Evolutionary conservation across 1,139 yeast genomes (phyloP), one percentile per base, ranked within the genome.

Genomic region (Kodamaea plutei): DNA sequence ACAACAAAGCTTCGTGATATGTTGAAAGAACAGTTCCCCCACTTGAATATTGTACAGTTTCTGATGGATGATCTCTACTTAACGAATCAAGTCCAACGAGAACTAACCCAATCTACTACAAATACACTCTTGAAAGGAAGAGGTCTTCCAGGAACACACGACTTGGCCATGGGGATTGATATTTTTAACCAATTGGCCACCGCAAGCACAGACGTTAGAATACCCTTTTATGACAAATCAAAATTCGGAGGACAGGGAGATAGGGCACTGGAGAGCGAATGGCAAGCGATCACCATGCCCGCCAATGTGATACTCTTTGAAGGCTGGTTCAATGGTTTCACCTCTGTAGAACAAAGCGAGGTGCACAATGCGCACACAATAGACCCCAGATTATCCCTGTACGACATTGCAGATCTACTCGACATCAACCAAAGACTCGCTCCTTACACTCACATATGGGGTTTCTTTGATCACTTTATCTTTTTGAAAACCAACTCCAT

Each of bases 101-200:
- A 45, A 21, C 44, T 87, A 20, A 71, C 73, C 4, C 26, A 43
- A 8, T 40, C 52, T 18, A 58, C 69, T 2, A 68, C 61, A 4
- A 88, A 88, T 50, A 54, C 57, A 20, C 58, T 87, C 31, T 50
- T 84, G 16, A 74, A 70, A 40, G 95, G 95, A 3, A 61, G 97
- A 25, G 98, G 98, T 0, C 65, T 85, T 18, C 97, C 97, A 0
- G 97, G 97, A 0, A 89, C 98, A 0, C 98, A 91, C 52, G 97
- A 91, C 49, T 46, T 84, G 23, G 46, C 44, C 2, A 45, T 76
- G 11, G 61, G 70, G 5, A n/a, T 36, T 2, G 34, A 46, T 2
- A 50, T 53, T n/a, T 45, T 61, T 27, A 35, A 37, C 11, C 25
- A 37, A 3, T 15, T 11, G 11, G 8, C 12, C 20, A 27, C 31